phyloP scores from a whole-genome alignment of 371 early-diverging fungal genomes.

The Mucor piriformis region DNA sequence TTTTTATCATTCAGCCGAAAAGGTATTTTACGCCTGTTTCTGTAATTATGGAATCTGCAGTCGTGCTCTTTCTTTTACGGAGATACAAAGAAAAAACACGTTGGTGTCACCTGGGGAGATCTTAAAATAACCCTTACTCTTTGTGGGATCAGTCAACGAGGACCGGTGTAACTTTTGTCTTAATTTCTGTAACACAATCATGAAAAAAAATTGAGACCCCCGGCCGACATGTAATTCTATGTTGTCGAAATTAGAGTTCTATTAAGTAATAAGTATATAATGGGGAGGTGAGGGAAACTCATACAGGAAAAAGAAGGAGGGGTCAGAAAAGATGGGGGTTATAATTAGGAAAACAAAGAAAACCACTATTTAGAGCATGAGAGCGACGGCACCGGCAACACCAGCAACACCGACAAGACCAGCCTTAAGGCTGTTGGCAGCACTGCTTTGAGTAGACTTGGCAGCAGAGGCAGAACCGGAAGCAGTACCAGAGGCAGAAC shows the following conservation, averaged over 20 bases:
- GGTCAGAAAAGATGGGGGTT: too few relatives aligned
- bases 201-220: too few relatives aligned
- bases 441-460: background rate
- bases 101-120: too few relatives aligned
- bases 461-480: background rate
- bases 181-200: too few relatives aligned
- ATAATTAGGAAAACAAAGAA: background rate
- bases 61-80: too few relatives aligned
- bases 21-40: too few relatives aligned
- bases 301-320: background rate
- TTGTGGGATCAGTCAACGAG: too few relatives aligned
- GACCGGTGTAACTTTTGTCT: too few relatives aligned
- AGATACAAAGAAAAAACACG: too few relatives aligned
- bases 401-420: conserved; percentile 25
- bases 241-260: background rate
- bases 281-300: background rate
- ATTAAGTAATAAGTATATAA: background rate
- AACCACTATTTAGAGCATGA: conserved; percentile 16
- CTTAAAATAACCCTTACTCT: too few relatives aligned
- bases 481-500: conserved; percentile 10
- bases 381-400: conserved; percentile 24
- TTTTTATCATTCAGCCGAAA: too few relatives aligned
- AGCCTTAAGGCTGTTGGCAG: conserved; percentile 19
- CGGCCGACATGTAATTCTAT: background rate
- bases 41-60: too few relatives aligned